Base-by-base conservation (phyloP, 176 grass and related monocot genomes). In the Oryza meridionalis region DNA sequence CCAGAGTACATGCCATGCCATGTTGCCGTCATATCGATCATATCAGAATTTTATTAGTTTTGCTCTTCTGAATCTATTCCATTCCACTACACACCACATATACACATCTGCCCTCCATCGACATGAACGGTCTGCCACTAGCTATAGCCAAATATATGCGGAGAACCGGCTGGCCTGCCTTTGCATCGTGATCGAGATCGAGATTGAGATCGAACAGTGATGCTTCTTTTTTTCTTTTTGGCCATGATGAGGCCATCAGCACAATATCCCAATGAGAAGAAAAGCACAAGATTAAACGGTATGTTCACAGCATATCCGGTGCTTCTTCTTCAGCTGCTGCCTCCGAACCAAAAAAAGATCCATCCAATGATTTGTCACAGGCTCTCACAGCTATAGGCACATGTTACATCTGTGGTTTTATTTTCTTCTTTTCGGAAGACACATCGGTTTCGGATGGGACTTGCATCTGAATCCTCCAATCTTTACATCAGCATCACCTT, bases 261-360 rank as follows among this genome's bases (percentile, higher is more conserved):
- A 77, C 75, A 77, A 62, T 21, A 14, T 40, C 12, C 26, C 19
- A 75, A 37, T 9, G 53, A 58, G 9, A 58, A 58, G n/a, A 58
- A 55, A 2, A 44, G 55, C 70, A 29, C 80, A 15, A 5, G 25
- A 24, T 51, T 51, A 51, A 16, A 55, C 5, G 72, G 66, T 72
- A 83, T 77, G 73, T 82, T 72, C 73, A 38, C 7, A 19, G 72
- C 72, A 77, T 83, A 82, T 88, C 68, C 51, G 55, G 25, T 17
- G 51, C 35, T 58, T 21, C 19, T 58, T 58, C 53, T 58, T 58
- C 53, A 8, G 6, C 19, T 58, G 19, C 53, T 58, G 53, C 53
- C 53, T 58, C 53, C 53, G n/a, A 58, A 21, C 53, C 16, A n/a
- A 58, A 58, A 29, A 63, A 80, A 55, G 22, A 26, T 51, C 0